Conservation (phyloP, 208 protist genomes). For the Entamoeba moshkovskii region DNA sequence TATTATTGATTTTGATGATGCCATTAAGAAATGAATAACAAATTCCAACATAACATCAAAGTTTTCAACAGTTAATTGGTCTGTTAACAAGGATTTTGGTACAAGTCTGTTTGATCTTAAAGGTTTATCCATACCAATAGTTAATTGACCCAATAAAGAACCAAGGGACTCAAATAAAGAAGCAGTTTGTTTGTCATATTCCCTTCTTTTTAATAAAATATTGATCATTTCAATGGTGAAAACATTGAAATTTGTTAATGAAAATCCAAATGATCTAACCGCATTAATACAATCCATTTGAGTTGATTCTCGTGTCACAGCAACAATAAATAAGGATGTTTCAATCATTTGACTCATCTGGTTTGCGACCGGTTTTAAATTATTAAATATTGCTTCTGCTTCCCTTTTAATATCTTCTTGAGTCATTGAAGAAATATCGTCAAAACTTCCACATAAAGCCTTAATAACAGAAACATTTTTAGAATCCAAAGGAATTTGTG, state of each 20-base stretch:
- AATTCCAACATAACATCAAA: background rate
- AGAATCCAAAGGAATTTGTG: background rate
- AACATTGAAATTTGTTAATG: background rate
- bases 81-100: background rate
- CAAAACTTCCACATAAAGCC: background rate
- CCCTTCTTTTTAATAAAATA: background rate
- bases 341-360: background rate
- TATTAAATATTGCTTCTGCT: background rate
- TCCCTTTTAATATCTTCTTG: background rate
- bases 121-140: background rate
- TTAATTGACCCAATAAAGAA: background rate
- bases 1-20: background rate
- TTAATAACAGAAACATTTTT: background rate
- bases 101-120: background rate
- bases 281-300: background rate
- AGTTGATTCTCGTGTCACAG: background rate
- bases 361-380: background rate
- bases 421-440: background rate
- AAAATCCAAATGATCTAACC: background rate
- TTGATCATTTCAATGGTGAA: background rate
- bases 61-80: background rate
- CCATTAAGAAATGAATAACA: background rate
- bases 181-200: background rate
- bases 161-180: background rate
- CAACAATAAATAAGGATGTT: background rate